Conservation (phyloP, 2,329 filamentous ascomycete genomes). For the Aplosporella prunicola region DNA sequence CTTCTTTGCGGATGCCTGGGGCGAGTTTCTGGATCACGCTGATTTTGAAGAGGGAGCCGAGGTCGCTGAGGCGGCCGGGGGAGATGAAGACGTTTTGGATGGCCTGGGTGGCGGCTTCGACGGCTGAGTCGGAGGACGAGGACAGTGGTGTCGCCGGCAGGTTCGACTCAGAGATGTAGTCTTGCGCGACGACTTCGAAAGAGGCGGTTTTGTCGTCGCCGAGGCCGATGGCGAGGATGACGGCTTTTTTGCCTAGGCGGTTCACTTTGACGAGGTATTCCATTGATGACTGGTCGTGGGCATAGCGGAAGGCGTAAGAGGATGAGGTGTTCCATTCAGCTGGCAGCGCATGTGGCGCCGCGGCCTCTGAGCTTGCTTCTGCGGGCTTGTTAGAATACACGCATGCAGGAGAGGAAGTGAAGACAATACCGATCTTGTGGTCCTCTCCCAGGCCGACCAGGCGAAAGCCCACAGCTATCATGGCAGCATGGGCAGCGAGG, state of each 20-base stretch:
- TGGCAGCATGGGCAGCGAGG: constrained; percentile 73
- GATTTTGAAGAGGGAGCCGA: constrained; percentile 63
- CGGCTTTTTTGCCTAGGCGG: constrained; percentile 72
- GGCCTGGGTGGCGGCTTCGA: constrained; percentile 35
- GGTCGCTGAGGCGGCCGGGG: constrained; percentile 53
- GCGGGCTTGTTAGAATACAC: constrained; percentile 11
- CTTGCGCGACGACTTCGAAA: constrained; percentile 63
- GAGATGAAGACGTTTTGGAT: constrained; percentile 62
- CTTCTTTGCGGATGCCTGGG: constrained; percentile 66
- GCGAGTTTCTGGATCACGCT: constrained; percentile 78
- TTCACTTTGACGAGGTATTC: constrained; percentile 74
- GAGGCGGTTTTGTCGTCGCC: constrained; percentile 73
- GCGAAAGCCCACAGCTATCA: constrained; percentile 70
- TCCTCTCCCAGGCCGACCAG: constrained; percentile 80
- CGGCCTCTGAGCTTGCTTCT: constrained; percentile 49
- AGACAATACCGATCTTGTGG: constrained; percentile 53
- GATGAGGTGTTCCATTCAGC: constrained; percentile 70
- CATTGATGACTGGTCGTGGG: constrained; percentile 76
- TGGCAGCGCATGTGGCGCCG: constrained; percentile 55
- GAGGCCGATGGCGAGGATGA: constrained; percentile 68
- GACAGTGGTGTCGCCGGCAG: constrained; percentile 39
- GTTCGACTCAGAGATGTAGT: constrained; percentile 60
- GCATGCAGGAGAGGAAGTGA: not conserved
- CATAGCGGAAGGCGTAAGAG: constrained; percentile 73
- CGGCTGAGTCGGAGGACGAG: constrained; percentile 23